Conservation (phyloP, 257 asterid genomes). For the Solanum tarapatanum region DNA sequence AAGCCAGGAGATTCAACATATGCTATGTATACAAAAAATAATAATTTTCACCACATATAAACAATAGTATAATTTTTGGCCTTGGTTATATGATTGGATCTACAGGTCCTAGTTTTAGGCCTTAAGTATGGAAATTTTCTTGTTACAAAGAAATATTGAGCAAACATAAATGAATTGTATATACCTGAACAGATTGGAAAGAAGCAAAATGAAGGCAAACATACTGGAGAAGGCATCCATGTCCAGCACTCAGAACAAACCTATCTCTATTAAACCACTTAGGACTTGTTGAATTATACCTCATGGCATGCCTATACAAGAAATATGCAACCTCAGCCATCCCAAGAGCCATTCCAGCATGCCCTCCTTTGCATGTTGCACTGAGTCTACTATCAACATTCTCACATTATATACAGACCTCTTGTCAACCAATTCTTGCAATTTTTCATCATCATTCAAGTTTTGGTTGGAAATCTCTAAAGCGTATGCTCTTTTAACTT, state of each 20-base stretch:
- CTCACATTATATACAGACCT: conserved; percentile 34
- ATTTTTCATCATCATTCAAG: conserved; percentile 15
- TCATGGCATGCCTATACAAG: conserved; percentile 34
- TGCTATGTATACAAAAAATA: too few relatives aligned
- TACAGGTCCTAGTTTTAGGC: background rate
- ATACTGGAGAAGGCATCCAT: conserved; percentile 50
- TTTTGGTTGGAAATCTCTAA: background rate
- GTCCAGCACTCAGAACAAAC: conserved; percentile 53
- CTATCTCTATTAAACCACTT: conserved; percentile 46
- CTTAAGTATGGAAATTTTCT: background rate
- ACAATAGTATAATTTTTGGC: background rate
- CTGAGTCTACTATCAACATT: conserved; percentile 40
- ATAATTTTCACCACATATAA: too few relatives aligned
- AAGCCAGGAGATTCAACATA: too few relatives aligned
- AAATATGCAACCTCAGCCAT: conserved; percentile 32
- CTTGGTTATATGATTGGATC: background rate
- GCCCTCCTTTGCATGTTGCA: conserved; percentile 42
- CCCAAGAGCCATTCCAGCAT: conserved; percentile 55
- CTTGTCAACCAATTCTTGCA: conserved; percentile 34
- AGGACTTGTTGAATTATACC: conserved; percentile 26
- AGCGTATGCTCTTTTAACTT: conserved; percentile 19
- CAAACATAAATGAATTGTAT: background rate
- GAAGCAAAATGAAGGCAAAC: conserved; percentile 57
- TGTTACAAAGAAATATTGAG: background rate
- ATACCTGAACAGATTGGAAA: conserved; percentile 42